Evolutionary conservation across 805 yeast species (phyloP).

Genomic region (Henningerozyma blattae): DNA sequence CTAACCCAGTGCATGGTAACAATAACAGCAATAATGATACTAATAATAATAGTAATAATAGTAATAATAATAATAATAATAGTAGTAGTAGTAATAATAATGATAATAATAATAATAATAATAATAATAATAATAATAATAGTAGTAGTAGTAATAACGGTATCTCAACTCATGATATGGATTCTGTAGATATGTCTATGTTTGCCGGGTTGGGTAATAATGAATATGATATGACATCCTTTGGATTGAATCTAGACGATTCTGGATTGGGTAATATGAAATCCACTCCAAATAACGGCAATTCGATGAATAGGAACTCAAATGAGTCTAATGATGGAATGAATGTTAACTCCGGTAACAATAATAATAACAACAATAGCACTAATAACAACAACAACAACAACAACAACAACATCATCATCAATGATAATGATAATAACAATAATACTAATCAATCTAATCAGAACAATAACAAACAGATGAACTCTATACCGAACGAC

Average conservation of each 20-base stretch:
- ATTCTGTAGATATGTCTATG: conserved; percentile 20
- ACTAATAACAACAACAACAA: conserved; percentile 2
- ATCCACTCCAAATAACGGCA: too few relatives aligned
- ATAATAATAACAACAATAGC: conserved; percentile 7
- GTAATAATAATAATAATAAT: background rate
- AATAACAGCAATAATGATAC: too few relatives aligned
- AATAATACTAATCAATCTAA: background rate
- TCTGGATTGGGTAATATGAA: too few relatives aligned
- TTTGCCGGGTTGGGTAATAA: conserved; percentile 22
- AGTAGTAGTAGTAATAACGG: conserved; percentile 1
- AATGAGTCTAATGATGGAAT: background rate
- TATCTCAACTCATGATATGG: background rate
- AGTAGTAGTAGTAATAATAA: background rate
- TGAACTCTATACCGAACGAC: too few relatives aligned
- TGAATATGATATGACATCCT: conserved; percentile 17
- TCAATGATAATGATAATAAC: conserved; percentile 1
- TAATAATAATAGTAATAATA: too few relatives aligned
- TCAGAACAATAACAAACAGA: background rate
- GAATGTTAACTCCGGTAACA: conserved; percentile 4
- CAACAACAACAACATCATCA: conserved; percentile 1
- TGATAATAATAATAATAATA: conserved; percentile 1
- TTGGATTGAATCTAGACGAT: conserved; percentile 3
- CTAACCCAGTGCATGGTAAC: background rate
- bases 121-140: conserved; percentile 1
- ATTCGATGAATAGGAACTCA: conserved; percentile 6